phyloP scores from a whole-genome alignment of 2,329 filamentous ascomycete species.

The Verticillium nonalfalfae region DNA sequence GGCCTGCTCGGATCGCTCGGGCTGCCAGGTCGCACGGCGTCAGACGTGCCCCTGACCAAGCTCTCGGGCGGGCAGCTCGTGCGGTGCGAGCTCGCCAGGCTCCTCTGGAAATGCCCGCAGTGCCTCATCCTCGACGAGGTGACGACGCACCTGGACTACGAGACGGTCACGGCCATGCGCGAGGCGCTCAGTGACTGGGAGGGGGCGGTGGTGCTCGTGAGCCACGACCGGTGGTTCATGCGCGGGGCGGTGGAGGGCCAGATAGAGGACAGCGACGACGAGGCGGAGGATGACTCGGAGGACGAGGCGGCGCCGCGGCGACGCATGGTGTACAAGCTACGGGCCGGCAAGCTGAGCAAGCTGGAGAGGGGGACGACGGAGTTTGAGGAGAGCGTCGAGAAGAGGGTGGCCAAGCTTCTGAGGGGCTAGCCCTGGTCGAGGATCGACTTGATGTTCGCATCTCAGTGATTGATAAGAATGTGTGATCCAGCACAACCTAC shows the following conservation, averaged over 20 bases:
- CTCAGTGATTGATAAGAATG: too few species aligned
- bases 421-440: not conserved
- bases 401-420: constrained; percentile 42
- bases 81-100: constrained; percentile 55
- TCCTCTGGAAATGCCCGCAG: constrained; percentile 65
- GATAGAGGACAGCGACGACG: constrained; percentile 26
- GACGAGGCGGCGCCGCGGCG: constrained; percentile 38
- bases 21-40: constrained; percentile 62
- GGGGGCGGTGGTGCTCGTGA: constrained; percentile 71
- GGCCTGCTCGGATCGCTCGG: constrained; percentile 63
- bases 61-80: constrained; percentile 78
- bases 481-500: too few species aligned
- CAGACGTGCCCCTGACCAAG: constrained; percentile 65
- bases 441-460: too few species aligned
- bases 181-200: constrained; percentile 61
- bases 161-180: constrained; percentile 69
- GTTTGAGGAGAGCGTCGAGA: constrained; percentile 60
- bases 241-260: constrained; percentile 64
- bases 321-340: constrained; percentile 54
- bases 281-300: constrained; percentile 35
- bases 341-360: constrained; percentile 46
- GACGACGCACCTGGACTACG: constrained; percentile 78
- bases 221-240: constrained; percentile 79
- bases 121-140: constrained; percentile 74
- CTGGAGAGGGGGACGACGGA: constrained; percentile 56